phyloP scores from a whole-genome alignment of 2,329 filamentous ascomycete genomes.

The Talaromyces sp. region DNA sequence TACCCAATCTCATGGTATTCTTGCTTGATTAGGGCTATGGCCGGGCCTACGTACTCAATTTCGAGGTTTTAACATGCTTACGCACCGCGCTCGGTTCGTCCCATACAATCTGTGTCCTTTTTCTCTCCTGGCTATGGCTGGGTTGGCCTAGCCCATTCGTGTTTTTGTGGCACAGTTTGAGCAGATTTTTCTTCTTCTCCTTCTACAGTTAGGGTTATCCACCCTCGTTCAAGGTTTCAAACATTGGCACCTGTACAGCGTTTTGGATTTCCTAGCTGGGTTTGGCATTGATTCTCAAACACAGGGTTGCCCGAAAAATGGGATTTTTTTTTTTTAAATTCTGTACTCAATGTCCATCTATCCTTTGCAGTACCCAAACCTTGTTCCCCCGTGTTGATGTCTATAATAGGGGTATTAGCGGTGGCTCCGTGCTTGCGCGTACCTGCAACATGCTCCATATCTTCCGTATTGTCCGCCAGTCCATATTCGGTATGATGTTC shows the following conservation, averaged over 20 bases:
- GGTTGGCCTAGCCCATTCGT: neutral
- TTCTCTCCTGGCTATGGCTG: neutral
- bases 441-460: neutral
- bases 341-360: too few relatives aligned
- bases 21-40: too few relatives aligned
- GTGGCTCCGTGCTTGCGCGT: neutral
- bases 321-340: neutral
- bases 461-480: neutral
- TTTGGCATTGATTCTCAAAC: neutral
- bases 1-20: neutral
- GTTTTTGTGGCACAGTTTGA: neutral
- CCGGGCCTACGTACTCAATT: neutral
- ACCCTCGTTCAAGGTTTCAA: neutral
- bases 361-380: neutral
- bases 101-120: neutral
- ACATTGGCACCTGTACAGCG: neutral
- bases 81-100: neutral
- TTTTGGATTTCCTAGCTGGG: neutral
- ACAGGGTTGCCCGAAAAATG: neutral
- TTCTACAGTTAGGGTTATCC: neutral
- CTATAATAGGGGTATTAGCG: neutral
- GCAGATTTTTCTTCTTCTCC: neutral
- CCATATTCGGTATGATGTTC: neutral
- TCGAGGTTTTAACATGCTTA: neutral
- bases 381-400: neutral